Conservation (phyloP, 1,284 basidiomycete genomes). For the Ceratobasidium sp. region DNA sequence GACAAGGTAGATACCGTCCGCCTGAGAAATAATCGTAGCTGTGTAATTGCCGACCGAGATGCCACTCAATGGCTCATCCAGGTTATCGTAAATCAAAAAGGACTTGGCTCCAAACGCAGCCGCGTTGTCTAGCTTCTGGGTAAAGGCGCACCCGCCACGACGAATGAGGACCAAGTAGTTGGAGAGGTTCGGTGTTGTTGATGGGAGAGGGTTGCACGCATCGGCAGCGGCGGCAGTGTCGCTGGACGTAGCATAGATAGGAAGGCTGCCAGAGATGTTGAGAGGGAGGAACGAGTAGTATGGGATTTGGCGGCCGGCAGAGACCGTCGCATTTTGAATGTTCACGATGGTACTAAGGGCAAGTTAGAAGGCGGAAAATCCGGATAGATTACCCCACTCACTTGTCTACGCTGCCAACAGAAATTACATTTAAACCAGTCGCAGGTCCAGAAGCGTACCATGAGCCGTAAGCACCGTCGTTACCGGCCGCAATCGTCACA, state of each 20-base stretch:
- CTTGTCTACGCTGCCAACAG: constrained; percentile 48
- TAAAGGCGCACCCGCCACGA: constrained; percentile 63
- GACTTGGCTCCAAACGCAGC: constrained; percentile 63
- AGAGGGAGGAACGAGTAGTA: constrained; percentile 49
- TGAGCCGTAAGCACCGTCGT: constrained; percentile 48
- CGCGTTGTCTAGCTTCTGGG: constrained; percentile 61
- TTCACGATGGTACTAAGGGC: background rate
- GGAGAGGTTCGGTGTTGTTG: constrained; percentile 64
- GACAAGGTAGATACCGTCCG: constrained; percentile 54
- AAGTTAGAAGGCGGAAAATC: constrained; percentile 10
- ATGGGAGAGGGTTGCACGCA: constrained; percentile 66
- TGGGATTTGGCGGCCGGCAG: constrained; percentile 38
- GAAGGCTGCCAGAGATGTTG: constrained; percentile 37
- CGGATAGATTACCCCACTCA: background rate
- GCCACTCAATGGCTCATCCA: constrained; percentile 31
- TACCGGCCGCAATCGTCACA: constrained; percentile 50
- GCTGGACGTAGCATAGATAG: constrained; percentile 51
- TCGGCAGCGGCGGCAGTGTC: constrained; percentile 58
- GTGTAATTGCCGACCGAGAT: constrained; percentile 43
- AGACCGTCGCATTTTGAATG: constrained; percentile 43
- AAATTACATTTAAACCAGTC: constrained; percentile 46
- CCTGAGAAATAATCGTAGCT: constrained; percentile 46
- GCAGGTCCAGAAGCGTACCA: constrained; percentile 46
- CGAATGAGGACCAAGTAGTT: constrained; percentile 62
- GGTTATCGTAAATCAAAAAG: constrained; percentile 60